These are phyloP conservation scores for Paraphysoderma sedebokerense DNA, from an alignment of 371 early-diverging fungal genomes.

Conservation along the genomic window DNA sequence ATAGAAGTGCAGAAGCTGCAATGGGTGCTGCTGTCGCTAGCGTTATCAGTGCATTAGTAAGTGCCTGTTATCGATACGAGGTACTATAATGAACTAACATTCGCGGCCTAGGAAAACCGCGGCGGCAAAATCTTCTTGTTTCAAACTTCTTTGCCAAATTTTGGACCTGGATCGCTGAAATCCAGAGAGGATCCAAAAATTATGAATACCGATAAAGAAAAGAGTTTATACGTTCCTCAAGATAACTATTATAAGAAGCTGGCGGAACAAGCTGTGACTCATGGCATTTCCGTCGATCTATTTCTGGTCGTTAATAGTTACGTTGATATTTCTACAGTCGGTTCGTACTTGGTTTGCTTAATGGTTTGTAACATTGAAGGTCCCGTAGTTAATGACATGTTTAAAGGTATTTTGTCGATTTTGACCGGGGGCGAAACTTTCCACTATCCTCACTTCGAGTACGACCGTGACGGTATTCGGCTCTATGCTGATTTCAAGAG, in stretches of 20 bases:
- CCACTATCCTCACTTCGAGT: constrained; percentile 58
- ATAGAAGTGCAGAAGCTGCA: constrained; percentile 45
- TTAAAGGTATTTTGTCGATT: constrained; percentile 44
- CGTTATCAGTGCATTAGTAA: constrained; percentile 50
- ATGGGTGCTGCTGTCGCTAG: constrained; percentile 74
- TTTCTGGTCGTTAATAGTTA: constrained; percentile 75
- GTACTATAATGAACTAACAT: neutral
- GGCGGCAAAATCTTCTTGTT: constrained; percentile 79
- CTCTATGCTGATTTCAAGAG: constrained; percentile 49
- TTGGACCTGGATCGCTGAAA: constrained; percentile 71
- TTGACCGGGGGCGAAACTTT: constrained; percentile 79
- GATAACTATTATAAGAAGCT: constrained; percentile 65
- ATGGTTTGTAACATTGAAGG: neutral
- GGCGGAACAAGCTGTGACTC: constrained; percentile 52
- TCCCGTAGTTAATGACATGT: neutral
- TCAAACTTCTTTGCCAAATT: constrained; percentile 63
- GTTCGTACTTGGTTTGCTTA: constrained; percentile 9
- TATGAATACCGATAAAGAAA: constrained; percentile 79
- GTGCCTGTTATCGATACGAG: constrained; percentile 2
- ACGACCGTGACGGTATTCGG: constrained; percentile 36
- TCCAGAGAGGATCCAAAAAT: constrained; percentile 72
- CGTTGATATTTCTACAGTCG: constrained; percentile 71
- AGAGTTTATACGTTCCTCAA: constrained; percentile 61
- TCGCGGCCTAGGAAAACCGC: constrained; percentile 22
- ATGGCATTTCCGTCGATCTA: constrained; percentile 69